Conservation (phyloP, 208 protist species). For the Angomonas deanei region DNA sequence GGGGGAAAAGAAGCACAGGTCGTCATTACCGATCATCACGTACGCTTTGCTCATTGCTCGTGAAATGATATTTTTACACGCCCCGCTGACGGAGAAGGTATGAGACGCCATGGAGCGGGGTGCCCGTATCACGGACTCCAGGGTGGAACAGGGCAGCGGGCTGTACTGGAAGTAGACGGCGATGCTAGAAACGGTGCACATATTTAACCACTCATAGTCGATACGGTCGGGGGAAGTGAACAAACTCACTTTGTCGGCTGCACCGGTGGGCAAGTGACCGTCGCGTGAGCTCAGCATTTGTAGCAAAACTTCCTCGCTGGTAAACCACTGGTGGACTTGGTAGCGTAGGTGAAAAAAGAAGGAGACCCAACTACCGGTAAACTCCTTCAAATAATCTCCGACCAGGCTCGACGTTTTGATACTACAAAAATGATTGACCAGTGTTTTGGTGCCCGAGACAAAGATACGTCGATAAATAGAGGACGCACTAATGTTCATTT, state of each 20-base stretch:
- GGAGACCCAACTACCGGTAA: background rate
- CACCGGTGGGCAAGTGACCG: background rate
- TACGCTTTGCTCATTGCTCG: constrained; percentile 22
- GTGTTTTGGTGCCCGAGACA: constrained; percentile 58
- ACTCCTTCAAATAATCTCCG: background rate
- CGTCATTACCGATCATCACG: constrained; percentile 28
- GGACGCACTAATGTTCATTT: constrained; percentile 63
- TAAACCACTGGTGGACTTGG: constrained; percentile 1
- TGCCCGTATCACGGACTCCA: background rate
- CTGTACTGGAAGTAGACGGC: constrained; percentile 41
- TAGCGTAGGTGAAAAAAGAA: background rate
- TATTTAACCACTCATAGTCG: constrained; percentile 53
- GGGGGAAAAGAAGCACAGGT: constrained; percentile 35
- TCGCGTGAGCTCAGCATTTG: constrained; percentile 23
- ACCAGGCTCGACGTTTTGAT: constrained; percentile 40
- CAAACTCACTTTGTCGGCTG: constrained; percentile 21
- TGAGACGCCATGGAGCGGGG: constrained; percentile 1
- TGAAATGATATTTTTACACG: constrained; percentile 24
- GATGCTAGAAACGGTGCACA: constrained; percentile 42
- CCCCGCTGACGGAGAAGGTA: background rate
- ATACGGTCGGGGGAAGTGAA: constrained; percentile 51
- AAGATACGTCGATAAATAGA: constrained; percentile 61
- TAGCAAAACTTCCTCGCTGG: constrained; percentile 50
- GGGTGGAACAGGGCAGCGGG: background rate
- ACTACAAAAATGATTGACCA: constrained; percentile 65